Evolutionary conservation across 345 rosid species (phyloP), one percentile per base, ranked within the genome.

Genomic region (Iberis pinnata): DNA sequence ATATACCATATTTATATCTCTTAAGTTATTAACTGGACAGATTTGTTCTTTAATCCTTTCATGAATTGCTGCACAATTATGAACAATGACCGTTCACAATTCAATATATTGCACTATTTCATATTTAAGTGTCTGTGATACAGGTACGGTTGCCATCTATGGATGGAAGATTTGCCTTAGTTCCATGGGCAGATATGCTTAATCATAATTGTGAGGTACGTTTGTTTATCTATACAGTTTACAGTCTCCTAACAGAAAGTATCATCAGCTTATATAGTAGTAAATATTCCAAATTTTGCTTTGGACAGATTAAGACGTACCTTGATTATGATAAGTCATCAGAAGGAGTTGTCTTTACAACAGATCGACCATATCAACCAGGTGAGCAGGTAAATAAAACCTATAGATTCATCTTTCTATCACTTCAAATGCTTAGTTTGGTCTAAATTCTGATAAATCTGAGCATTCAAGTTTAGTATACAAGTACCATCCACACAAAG

Each of bases 151-250:
- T 87, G 66, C 98, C 98, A 12, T 84, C 92, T 37, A 82, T 90
- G 96, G 88, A 78, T 53, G 96, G 81, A 71, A 83, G 67, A 67
- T 92, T 90, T 66, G 98, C 95, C 38, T 70, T 87, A 87, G 88
- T 87, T 71, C 98, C 98, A 48, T 90, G 96, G 98, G 98, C 96
- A 53, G 98, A 87, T 64, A 90, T 90, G 98, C 78, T 90, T 63
- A 90, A 90, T 62, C 96, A 90, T 66, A 87, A 82, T 52, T 87
- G 93, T 72, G 95, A 87, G 86, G 96, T 87, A 74, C 52, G 58
- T 38, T 42, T 43, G 12, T 47, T 36, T 43, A 24, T 63, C 29
- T 22, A 4, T 44, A 5, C 53, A 11, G 12, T 39, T 56, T 31
- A 3, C 16, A 15, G 7, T 54, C 63, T 54, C 53, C 11, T 55